phyloP scores from a whole-genome alignment of 768 basidiomycete genomes.

The Pisolithus albus region DNA sequence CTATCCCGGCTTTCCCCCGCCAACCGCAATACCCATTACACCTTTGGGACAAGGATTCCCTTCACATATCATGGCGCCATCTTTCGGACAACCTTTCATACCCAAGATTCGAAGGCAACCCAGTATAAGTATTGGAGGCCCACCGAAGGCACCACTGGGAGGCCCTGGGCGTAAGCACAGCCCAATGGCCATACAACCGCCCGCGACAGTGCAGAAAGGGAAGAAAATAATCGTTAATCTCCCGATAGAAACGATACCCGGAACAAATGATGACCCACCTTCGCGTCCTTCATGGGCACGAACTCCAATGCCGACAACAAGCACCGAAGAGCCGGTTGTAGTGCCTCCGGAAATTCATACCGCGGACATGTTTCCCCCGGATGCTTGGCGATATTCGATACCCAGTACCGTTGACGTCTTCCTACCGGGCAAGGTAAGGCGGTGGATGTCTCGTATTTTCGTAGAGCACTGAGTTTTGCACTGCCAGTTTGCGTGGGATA shows the following conservation, averaged over 20 bases:
- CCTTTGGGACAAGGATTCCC: slow-evolving; percentile 56
- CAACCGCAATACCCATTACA: slow-evolving; percentile 49
- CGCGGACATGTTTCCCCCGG: slow-evolving; percentile 57
- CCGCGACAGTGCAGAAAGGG: slow-evolving; percentile 35
- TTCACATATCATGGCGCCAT: slow-evolving; percentile 41
- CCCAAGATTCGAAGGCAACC: slow-evolving; percentile 59
- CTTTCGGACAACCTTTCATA: slow-evolving; percentile 44
- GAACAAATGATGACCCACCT: slow-evolving; percentile 32
- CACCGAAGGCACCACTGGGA: slow-evolving; percentile 81
- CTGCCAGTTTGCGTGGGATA: slow-evolving; percentile 64
- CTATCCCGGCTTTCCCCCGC: slow-evolving; percentile 55
- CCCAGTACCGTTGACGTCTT: slow-evolving; percentile 74
- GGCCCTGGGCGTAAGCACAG: slow-evolving; percentile 74
- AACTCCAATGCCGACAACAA: slow-evolving; percentile 40
- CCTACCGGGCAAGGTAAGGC: slow-evolving; percentile 68
- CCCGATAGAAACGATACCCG: slow-evolving; percentile 55
- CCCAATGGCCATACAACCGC: slow-evolving; percentile 43
- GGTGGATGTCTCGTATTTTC: slow-evolving; percentile 5
- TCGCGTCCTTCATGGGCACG: slow-evolving; percentile 56
- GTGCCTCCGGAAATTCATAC: slow-evolving; percentile 34
- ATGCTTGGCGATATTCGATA: slow-evolving; percentile 48
- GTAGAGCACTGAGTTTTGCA: slow-evolving; percentile 3
- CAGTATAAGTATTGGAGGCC: slow-evolving; percentile 70
- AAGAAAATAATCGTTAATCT: slow-evolving; percentile 70
- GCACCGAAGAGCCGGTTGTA: slow-evolving; percentile 22